Conservation (phyloP, 2,329 filamentous ascomycete genomes). For the Neobulgaria alba region DNA sequence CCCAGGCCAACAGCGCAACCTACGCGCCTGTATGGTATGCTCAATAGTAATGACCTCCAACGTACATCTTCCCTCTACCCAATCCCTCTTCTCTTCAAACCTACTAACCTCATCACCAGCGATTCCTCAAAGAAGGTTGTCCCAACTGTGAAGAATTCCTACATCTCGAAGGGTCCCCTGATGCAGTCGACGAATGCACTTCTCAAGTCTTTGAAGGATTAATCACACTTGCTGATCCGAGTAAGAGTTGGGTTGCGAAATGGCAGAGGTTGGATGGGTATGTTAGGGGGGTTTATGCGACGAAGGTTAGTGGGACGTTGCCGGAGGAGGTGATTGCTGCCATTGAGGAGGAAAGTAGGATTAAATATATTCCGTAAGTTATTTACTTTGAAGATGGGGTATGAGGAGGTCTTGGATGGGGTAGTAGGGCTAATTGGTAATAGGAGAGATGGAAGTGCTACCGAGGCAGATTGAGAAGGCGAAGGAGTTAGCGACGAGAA, state of each 20-base stretch:
- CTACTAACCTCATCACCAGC: constrained; percentile 38
- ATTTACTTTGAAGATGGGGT: constrained; percentile 5
- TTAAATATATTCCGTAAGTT: constrained; percentile 58
- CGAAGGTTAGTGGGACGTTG: constrained; percentile 81
- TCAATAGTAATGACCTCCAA: constrained; percentile 79
- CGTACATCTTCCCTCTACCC: constrained; percentile 37
- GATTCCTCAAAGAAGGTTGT: constrained; percentile 81
- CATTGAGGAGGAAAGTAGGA: constrained; percentile 54
- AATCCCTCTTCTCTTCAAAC: constrained; percentile 1
- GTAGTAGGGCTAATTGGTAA: constrained; percentile 12
- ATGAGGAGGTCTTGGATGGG: neutral
- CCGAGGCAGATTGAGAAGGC: constrained; percentile 24
- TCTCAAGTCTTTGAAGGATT: constrained; percentile 93
- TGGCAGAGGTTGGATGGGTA: constrained; percentile 91
- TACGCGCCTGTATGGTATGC: constrained; percentile 98
- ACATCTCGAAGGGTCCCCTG: constrained; percentile 67
- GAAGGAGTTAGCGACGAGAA: no score
- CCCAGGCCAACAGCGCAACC: constrained; percentile 68
- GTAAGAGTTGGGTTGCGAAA: constrained; percentile 85
- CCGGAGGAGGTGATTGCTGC: constrained; percentile 55
- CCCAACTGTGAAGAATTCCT: constrained; percentile 96
- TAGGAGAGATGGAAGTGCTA: constrained; percentile 48
- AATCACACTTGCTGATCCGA: constrained; percentile 76
- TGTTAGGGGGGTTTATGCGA: constrained; percentile 82
- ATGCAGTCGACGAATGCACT: constrained; percentile 85